phyloP scores from a whole-genome alignment of 495 filamentous ascomycete species.

The Bacidia rubella region DNA sequence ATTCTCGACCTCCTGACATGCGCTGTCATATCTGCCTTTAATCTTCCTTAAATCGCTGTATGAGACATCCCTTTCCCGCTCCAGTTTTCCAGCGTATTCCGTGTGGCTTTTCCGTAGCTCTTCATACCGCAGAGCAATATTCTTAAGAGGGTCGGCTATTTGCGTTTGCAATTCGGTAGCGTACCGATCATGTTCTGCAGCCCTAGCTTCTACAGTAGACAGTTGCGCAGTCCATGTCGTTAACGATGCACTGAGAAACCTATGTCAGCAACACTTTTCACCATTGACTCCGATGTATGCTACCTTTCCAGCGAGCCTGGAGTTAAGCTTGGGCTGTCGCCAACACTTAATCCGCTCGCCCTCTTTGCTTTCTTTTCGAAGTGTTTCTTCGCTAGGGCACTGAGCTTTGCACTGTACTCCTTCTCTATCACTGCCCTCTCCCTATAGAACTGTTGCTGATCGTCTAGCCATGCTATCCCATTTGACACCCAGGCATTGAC shows the following conservation, averaged over 20 bases:
- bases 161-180: slow-evolving; percentile 58
- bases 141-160: slow-evolving; percentile 74
- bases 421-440: slow-evolving; percentile 90
- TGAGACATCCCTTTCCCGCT: slow-evolving; percentile 71
- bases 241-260: slow-evolving; percentile 56
- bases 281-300: slow-evolving; percentile 2
- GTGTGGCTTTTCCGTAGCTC: slow-evolving; percentile 85
- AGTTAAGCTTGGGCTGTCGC: slow-evolving; percentile 83
- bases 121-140: slow-evolving; percentile 60
- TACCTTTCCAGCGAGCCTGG: slow-evolving; percentile 88
- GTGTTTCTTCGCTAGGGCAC: slow-evolving; percentile 80
- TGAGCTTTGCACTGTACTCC: slow-evolving; percentile 83
- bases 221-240: slow-evolving; percentile 96
- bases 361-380: slow-evolving; percentile 93
- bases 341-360: slow-evolving; percentile 77
- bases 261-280: background rate
- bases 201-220: slow-evolving; percentile 72
- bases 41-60: slow-evolving; percentile 80
- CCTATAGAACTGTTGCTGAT: slow-evolving; percentile 93
- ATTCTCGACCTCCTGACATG: slow-evolving; percentile 89
- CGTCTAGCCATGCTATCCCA: slow-evolving; percentile 88
- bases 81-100: slow-evolving; percentile 75
- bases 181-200: slow-evolving; percentile 77
- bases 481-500: slow-evolving; percentile 82
- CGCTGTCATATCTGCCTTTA: slow-evolving; percentile 84